A percentile compares a stretch with the other conserved stretches of the same genome.
phyloP scores from a whole-genome alignment of 2,329 filamentous ascomycete species.

The Furcasterigmium furcatum region DNA sequence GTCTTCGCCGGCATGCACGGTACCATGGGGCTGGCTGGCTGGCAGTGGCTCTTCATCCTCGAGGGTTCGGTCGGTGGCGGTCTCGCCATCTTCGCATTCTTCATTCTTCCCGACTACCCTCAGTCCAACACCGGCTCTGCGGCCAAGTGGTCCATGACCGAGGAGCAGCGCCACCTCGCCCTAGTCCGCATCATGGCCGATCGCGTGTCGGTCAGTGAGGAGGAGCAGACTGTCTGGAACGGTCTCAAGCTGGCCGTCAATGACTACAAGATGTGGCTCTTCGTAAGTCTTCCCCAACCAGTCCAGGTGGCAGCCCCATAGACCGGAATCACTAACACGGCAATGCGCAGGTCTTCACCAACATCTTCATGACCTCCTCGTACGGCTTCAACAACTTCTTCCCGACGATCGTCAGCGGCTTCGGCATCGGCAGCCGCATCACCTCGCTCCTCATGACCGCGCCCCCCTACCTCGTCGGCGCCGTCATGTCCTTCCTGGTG shows the following conservation, averaged over 20 bases:
- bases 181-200: constrained; percentile 11
- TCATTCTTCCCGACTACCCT: constrained; percentile 24
- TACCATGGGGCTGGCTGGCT: constrained; percentile 3
- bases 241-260: constrained; percentile 16
- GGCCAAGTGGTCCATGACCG: constrained; percentile 12
- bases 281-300: constrained; percentile 10
- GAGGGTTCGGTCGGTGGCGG: constrained; percentile 25
- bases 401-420: constrained; percentile 15
- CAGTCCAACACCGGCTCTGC: constrained; percentile 16
- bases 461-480: constrained; percentile 14
- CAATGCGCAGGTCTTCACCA: constrained; percentile 11
- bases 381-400: constrained; percentile 21
- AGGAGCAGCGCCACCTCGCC: constrained; percentile 11
- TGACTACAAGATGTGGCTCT: constrained; percentile 19
- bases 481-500: constrained; percentile 5
- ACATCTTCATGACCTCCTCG: constrained; percentile 8
- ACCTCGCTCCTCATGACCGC: constrained; percentile 22
- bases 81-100: constrained; percentile 21
- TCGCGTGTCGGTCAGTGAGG: constrained; percentile 15
- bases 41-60: constrained; percentile 11
- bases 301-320: too few species aligned
- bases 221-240: constrained; percentile 8
- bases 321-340: too few species aligned
- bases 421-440: constrained; percentile 15
- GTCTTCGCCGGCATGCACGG: constrained; percentile 36